Evolutionary conservation across 2,329 filamentous ascomycete species (phyloP).

Genomic region (Fusarium sulawesiense): DNA sequence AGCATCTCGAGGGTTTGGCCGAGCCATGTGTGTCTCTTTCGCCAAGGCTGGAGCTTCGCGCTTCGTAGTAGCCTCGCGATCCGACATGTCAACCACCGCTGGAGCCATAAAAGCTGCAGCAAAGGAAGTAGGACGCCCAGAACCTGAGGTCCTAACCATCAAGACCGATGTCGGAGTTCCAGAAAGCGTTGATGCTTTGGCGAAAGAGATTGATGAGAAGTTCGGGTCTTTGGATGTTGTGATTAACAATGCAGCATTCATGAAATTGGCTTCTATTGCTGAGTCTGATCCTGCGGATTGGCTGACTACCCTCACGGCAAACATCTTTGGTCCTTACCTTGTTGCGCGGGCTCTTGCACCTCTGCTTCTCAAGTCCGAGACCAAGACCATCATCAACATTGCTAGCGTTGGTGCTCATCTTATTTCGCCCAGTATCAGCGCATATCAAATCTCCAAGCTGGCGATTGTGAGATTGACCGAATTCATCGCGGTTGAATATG

Average conservation of each 20-base stretch:
- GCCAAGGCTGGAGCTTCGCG: slow-evolving; percentile 8
- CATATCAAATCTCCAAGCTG: slow-evolving; percentile 33
- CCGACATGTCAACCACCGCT: slow-evolving; percentile 1
- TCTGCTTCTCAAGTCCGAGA: neutral
- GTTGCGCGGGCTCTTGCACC: slow-evolving; percentile 3
- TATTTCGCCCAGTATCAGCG: slow-evolving; percentile 17
- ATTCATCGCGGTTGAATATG: slow-evolving; percentile 25
- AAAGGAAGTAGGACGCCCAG: neutral
- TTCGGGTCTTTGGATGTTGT: slow-evolving; percentile 12
- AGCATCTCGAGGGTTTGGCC: slow-evolving; percentile 17
- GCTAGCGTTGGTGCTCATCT: slow-evolving; percentile 23
- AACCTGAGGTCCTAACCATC: slow-evolving; percentile 1
- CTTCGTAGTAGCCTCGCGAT: slow-evolving; percentile 1
- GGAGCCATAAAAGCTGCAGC: slow-evolving; percentile 4
- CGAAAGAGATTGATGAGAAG: neutral
- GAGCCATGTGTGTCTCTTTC: slow-evolving; percentile 16
- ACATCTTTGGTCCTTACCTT: slow-evolving; percentile 16
- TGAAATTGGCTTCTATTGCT: slow-evolving; percentile 8
- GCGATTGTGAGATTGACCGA: slow-evolving; percentile 30
- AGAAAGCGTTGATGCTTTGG: slow-evolving; percentile 10
- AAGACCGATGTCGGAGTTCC: slow-evolving; percentile 12
- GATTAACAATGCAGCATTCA: slow-evolving; percentile 23
- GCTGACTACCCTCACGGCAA: slow-evolving; percentile 5
- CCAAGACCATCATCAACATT: slow-evolving; percentile 14
- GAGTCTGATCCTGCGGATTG: slow-evolving; percentile 17